Conservation (phyloP, 2,329 filamentous ascomycete genomes). For the Phyllosticta capitalensis region DNA sequence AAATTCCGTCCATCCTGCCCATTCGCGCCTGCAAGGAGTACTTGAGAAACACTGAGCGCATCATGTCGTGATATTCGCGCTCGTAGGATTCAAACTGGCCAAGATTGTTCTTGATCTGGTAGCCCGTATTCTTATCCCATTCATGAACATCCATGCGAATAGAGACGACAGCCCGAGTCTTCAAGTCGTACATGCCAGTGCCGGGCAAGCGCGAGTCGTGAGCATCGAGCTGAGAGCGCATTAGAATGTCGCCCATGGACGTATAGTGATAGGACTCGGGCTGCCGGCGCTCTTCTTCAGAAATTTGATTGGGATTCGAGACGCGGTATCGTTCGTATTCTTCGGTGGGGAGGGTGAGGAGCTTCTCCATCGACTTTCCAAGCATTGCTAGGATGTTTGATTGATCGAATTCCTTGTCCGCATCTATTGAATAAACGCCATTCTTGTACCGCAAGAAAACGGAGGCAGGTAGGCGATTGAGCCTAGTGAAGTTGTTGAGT, state of each 20-base stretch:
- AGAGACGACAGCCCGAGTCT: constrained; percentile 83
- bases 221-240: constrained; percentile 92
- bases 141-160: constrained; percentile 77
- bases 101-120: constrained; percentile 68
- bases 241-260: constrained; percentile 74
- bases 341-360: constrained; percentile 71
- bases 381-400: constrained; percentile 84
- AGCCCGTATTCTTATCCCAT: constrained; percentile 67
- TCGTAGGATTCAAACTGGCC: constrained; percentile 89
- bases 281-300: constrained; percentile 60
- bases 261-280: constrained; percentile 72
- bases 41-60: constrained; percentile 85
- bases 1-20: constrained; percentile 97
- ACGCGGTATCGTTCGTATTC: constrained; percentile 80
- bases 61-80: constrained; percentile 95
- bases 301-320: constrained; percentile 56
- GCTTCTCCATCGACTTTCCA: constrained; percentile 93
- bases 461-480: constrained; percentile 65
- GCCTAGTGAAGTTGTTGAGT: constrained; percentile 57
- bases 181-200: constrained; percentile 89
- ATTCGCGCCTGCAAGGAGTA: constrained; percentile 95
- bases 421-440: constrained; percentile 87
- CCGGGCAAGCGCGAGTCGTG: constrained; percentile 78
- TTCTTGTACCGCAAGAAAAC: constrained; percentile 76
- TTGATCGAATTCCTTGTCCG: constrained; percentile 82